Evolutionary conservation across 495 filamentous ascomycete species (phyloP), one percentile per base, ranked within the genome.

Genomic region (Thermochaetoides thermophila): DNA sequence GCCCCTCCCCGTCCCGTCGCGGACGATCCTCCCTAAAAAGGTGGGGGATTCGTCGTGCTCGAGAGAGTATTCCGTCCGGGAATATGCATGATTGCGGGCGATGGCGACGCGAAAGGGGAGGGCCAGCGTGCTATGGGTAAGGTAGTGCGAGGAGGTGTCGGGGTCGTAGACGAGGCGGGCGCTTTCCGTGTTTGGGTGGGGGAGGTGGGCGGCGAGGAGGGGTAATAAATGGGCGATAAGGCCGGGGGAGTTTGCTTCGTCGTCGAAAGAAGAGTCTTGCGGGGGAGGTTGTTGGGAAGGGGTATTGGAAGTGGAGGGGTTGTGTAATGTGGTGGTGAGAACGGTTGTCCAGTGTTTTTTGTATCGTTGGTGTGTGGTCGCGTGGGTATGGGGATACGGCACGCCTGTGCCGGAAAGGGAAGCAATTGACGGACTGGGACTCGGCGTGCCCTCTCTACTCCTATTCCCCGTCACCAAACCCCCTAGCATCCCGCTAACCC

Each of bases 211-310:
- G 1, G 81, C 81, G 10, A 74, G 63, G 15, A 66, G 61, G 0
- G 81, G 78, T 52, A 78, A 81, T 19, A 87, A 65, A n/a, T 74
- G 63, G 0, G 77, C 71, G n/a, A 85, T 64, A 3, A 84, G 65
- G 6, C 76, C 78, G 35, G 2, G 14, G 22, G 17, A 1, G 20
- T 4, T 7, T 4, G 21, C 25, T 16, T 17, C 14, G 3, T 26
- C 22, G 6, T 26, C 14, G 29, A 4, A 12, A 14, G 6, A 16
- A 18, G 11, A 71, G 74, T 9, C 11, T 6, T 6, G 6, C 6
- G 21, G 6, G 6, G 21, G 21, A 6, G 21, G 21, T 6, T 11
- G 21, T 6, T 6, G 11, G 11, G 21, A 24, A 6, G 21, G 64
- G 67, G 6, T 74, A 59, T 3, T 68, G 66, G 4, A 73, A 68